Evolutionary conservation across 2,329 filamentous ascomycete genomes (phyloP).

Genomic region (Raffaelea ambrosiae): DNA sequence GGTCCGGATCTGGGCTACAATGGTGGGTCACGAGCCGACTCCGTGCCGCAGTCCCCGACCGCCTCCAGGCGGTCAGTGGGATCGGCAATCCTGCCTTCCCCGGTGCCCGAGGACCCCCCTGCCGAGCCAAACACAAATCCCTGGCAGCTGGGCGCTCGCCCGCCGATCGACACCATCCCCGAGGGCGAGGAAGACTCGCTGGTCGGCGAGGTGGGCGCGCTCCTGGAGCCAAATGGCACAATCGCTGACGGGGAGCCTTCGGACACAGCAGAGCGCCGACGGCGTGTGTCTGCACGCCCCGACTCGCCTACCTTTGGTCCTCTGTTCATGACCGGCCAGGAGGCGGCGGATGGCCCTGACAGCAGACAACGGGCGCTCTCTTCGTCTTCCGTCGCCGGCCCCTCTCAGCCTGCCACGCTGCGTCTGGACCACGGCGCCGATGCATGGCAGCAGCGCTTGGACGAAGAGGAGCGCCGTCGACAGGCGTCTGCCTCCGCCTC

Average conservation of each 20-base stretch:
- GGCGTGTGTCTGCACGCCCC: slow-evolving; percentile 9
- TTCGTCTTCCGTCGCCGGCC: neutral
- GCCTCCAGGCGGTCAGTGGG: neutral
- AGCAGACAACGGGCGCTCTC: neutral
- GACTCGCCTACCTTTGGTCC: slow-evolving; percentile 14
- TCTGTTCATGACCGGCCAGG: neutral
- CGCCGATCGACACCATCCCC: slow-evolving; percentile 9
- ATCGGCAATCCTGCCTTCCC: neutral
- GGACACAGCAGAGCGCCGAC: slow-evolving; percentile 7
- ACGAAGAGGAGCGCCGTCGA: slow-evolving; percentile 1
- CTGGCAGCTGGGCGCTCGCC: slow-evolving; percentile 13
- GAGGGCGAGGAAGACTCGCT: slow-evolving; percentile 3
- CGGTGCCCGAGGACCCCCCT: slow-evolving; percentile 6
- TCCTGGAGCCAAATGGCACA: neutral
- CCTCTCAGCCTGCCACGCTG: neutral
- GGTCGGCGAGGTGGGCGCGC: neutral
- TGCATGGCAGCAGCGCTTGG: slow-evolving; percentile 4
- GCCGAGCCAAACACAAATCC: slow-evolving; percentile 11
- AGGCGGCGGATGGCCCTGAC: neutral
- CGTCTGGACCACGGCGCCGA: slow-evolving; percentile 8
- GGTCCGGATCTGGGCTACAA: slow-evolving; percentile 14
- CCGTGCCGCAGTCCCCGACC: neutral
- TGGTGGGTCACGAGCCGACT: slow-evolving; percentile 1
- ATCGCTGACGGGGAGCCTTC: neutral
- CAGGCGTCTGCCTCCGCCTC: neutral